phyloP scores from a whole-genome alignment of 106 monocot species.

The Dendrobium huoshanense region DNA sequence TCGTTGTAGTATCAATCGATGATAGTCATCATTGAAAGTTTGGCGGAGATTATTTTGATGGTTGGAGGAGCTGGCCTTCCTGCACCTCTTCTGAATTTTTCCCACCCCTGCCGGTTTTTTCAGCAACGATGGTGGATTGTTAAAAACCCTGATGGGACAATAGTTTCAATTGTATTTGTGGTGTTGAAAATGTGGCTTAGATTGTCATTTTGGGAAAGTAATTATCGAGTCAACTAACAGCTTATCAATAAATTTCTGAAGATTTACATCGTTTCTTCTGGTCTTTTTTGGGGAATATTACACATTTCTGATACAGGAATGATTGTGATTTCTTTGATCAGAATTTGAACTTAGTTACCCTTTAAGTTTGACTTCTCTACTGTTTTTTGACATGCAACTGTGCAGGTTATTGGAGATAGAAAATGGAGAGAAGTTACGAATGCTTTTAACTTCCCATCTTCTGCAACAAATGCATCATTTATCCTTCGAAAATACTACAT shows the following conservation, averaged over 20 bases:
- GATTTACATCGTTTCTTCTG: not conserved
- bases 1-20: no score
- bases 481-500: conserved; percentile 84
- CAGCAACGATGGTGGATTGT: no score
- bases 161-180: no score
- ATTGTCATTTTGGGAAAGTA: no score
- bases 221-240: no score
- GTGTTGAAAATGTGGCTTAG: no score
- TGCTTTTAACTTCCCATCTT: conserved; percentile 82
- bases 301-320: not conserved
- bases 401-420: conserved; percentile 60
- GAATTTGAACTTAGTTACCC: not conserved
- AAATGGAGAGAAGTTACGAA: conserved; percentile 89
- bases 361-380: not conserved
- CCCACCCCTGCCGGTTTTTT: no score
- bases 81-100: no score
- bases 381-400: not conserved
- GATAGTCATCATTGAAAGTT: no score
- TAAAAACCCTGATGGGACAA: no score
- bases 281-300: not conserved
- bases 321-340: not conserved
- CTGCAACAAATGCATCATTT: conserved; percentile 98
- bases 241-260: not conserved
- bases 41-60: no score
- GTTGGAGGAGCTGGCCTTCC: no score